phyloP scores from a whole-genome alignment of 2,329 filamentous ascomycete species.

The Zymoseptoria ardabiliae region DNA sequence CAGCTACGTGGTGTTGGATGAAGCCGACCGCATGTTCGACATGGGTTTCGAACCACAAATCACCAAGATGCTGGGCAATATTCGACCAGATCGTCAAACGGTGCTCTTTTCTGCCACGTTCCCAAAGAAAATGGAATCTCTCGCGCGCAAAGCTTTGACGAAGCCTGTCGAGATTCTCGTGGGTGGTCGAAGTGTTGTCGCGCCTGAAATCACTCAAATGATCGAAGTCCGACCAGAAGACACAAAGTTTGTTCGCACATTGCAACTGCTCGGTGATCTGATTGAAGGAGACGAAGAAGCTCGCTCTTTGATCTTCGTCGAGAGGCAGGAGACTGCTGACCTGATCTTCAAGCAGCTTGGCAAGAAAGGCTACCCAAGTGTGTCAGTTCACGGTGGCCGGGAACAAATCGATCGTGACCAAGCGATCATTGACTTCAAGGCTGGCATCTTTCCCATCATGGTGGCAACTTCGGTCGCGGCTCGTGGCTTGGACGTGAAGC shows the following conservation, averaged over 20 bases:
- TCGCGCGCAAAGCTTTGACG: slow-evolving; percentile 80
- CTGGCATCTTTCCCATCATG: slow-evolving; percentile 78
- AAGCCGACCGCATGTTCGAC: slow-evolving; percentile 98
- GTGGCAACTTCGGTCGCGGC: slow-evolving; percentile 94
- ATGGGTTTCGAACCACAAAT: slow-evolving; percentile 99
- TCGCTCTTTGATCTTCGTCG: slow-evolving; percentile 62
- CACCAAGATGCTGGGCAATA: slow-evolving; percentile 88
- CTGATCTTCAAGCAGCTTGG: slow-evolving; percentile 61
- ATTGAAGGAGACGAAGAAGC: slow-evolving; percentile 85
- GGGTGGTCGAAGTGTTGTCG: slow-evolving; percentile 67
- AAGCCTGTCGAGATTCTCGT: slow-evolving; percentile 88
- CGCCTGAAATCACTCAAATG: slow-evolving; percentile 74
- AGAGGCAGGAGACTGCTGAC: slow-evolving; percentile 32
- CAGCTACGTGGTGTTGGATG: slow-evolving; percentile 90
- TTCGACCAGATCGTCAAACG: slow-evolving; percentile 86
- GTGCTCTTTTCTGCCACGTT: slow-evolving; percentile 96
- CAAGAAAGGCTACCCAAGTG: slow-evolving; percentile 80
- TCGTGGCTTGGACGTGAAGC: slow-evolving; percentile 90
- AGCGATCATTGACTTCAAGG: slow-evolving; percentile 89
- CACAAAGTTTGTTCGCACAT: slow-evolving; percentile 73
- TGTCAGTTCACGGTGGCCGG: slow-evolving; percentile 90
- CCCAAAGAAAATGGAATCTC: slow-evolving; percentile 81
- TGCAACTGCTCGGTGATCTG: slow-evolving; percentile 80
- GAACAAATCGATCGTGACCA: slow-evolving; percentile 90
- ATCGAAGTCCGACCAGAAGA: slow-evolving; percentile 80